Base-by-base conservation (phyloP, 192 early-diverging fungal genomes). In the Backusella parvicylindrica region DNA sequence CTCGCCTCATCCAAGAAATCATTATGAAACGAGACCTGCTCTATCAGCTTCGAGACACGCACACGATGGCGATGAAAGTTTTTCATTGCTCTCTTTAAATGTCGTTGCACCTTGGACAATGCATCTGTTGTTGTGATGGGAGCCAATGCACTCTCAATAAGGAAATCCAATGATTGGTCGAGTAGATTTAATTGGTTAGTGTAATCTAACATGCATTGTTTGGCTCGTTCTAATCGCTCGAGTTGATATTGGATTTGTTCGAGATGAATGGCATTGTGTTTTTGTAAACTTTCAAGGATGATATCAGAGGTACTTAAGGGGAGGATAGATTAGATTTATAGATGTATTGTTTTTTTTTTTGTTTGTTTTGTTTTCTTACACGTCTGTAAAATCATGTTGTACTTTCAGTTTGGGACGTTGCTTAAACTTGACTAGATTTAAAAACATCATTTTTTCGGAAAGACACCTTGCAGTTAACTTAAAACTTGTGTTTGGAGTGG, bases 401-500 rank as follows among this genome's bases (percentile, higher is more conserved):
- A n/a, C 23, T 23, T 12, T 37, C 28, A 12, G 36, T 11, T 18
- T 11, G 26, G 3, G 23, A 16, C 49, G 28, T 13, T 70, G 68
- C 9, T 50, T 76, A 21, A 76, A 60, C 3, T 41, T 21, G 5
- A 76, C n/a, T 15, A 76, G 37, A 21, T 76, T 68, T 21, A 76
- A 28, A 70, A 76, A 76, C 15, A 30, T 56, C 43, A 63, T 70
- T 70, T 76, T 76, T 23, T 76, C 75, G 2, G 36, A 12, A 37
- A 40, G 23, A 3, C 50, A 76, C 8, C 75, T 23, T 16, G 68
- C 68, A 30, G 43, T 76, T 5, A 76, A 33, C 30, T 36, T 33
- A 49, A 76, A 23, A n/a, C 49, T 60, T 0, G 31, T 60, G 30
- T 70, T 53, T 2, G n/a, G 23, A 0, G 75, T 35, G 2, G 18